These are phyloP conservation scores for Candida tammaniensis DNA, from an alignment of 805 yeast genomes.

Conservation along the genomic window DNA sequence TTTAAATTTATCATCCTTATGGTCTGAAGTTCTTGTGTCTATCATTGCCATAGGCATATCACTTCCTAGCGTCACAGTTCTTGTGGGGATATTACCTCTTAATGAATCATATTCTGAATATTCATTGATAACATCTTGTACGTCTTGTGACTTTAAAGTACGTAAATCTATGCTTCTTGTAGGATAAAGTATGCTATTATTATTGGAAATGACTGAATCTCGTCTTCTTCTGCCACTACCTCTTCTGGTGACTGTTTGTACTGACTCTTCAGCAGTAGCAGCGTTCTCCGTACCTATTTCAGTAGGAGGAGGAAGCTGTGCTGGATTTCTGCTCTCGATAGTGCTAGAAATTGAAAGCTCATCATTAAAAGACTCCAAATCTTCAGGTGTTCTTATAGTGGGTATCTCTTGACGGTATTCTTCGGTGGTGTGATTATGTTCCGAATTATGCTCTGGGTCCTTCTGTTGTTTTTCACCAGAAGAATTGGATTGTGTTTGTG, in stretches of 20 bases:
- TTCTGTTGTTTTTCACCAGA: background rate
- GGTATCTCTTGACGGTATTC: background rate
- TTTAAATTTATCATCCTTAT: constrained; percentile 4
- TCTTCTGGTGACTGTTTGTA: constrained; percentile 5
- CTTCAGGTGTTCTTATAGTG: constrained; percentile 1
- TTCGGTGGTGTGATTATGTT: background rate
- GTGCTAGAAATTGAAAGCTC: constrained; percentile 13
- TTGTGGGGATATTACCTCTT: constrained; percentile 14
- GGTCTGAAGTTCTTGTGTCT: background rate
- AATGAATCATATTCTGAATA: constrained; percentile 46
- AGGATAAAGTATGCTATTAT: constrained; percentile 3
- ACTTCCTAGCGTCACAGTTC: constrained; percentile 20
- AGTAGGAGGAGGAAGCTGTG: constrained; percentile 10
- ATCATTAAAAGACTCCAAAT: constrained; percentile 3
- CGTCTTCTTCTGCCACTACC: constrained; percentile 6
- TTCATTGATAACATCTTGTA: constrained; percentile 40
- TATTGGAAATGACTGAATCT: constrained; percentile 3
- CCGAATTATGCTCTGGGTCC: background rate
- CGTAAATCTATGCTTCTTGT: constrained; percentile 12
- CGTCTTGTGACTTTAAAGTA: constrained; percentile 24
- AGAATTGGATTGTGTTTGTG: too few species aligned
- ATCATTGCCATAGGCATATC: constrained; percentile 19
- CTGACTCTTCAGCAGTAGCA: background rate
- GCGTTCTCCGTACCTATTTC: too few species aligned
- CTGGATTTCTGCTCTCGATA: constrained; percentile 1